These are phyloP conservation scores for Areca catechu DNA, from an alignment of 176 grass and related monocot species.

Conservation along the genomic window DNA sequence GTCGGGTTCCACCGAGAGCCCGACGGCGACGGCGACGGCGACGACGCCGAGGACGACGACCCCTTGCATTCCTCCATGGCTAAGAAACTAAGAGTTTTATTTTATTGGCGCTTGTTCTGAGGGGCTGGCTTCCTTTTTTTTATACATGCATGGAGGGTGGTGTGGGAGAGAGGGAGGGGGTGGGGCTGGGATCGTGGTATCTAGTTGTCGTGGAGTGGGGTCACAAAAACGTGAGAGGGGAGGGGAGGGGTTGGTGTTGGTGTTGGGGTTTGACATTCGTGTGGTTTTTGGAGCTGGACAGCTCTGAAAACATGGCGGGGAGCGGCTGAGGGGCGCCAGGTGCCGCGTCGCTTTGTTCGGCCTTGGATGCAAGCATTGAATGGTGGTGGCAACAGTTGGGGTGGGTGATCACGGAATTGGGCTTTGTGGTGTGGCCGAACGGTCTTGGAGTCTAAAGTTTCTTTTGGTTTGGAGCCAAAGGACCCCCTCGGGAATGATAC, in stretches of 20 bases:
- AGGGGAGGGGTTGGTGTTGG: too few relatives aligned
- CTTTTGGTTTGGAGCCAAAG: too few relatives aligned
- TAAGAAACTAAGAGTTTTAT: not conserved
- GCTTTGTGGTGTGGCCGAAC: not conserved
- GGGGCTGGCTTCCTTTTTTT: conserved; percentile 30
- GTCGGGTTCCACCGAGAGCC: conserved; percentile 62
- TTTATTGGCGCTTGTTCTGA: not conserved
- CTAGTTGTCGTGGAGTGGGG: conserved; percentile 9
- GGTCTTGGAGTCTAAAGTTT: too few relatives aligned
- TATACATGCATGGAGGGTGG: conserved; percentile 36
- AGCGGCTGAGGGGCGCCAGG: conserved; percentile 46
- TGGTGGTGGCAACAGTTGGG: conserved; percentile 10
- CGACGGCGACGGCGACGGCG: conserved; percentile 1
- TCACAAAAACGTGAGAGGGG: conserved; percentile 15
- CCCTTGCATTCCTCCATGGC: conserved; percentile 27
- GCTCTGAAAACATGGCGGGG: conserved; percentile 55
- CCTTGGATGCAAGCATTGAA: not conserved
- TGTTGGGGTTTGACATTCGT: conserved; percentile 35
- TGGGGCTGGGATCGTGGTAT: not conserved
- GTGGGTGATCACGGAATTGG: not conserved
- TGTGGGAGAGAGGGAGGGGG: conserved; percentile 5
- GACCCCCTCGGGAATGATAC: conserved; percentile 61
- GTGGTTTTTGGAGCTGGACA: conserved; percentile 38
- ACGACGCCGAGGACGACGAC: not conserved
- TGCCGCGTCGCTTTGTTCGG: conserved; percentile 31